Evolutionary conservation across 345 rosid genomes (phyloP), one percentile per base, ranked within the genome.

Genomic region (Eutrema japonicum): DNA sequence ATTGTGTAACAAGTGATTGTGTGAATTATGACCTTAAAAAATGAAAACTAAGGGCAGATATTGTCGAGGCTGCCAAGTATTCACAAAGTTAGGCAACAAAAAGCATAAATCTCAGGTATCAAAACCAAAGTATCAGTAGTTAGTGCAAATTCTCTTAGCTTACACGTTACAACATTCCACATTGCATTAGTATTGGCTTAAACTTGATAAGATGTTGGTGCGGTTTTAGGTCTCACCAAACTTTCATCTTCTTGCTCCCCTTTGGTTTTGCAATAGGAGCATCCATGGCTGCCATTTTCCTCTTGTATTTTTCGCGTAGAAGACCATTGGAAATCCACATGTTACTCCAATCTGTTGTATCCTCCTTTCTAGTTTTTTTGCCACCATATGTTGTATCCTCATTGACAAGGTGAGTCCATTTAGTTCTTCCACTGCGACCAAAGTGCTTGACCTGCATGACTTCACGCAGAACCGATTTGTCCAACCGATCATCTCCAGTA

Each of bases 161-260:
- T 18, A 18, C 22, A 1, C 22, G 8, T 8, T 9, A 35, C 22
- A 10, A 38, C 38, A 51, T 22, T 27, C 29, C 2, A 29, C 29
- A 8, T n/a, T 66, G 8, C 16, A 14, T 53, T 11, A 6, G 47
- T 67, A 26, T 50, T 66, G 27, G 37, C 5, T 37, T 3, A 5
- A 42, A 27, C 2, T 13, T 13, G 5, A 53, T 36, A 10, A 41
- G 16, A 54, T 54, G 33, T 29, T n/a, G 50, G 5, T 67, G 42
- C 27, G 41, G 63, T 18, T 73, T 73, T 54, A 73, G 51, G 64
- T 26, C 64, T 81, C 86, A 45, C 89, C 90, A 85, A 62, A 77
- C 90, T 77, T 88, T 88, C 79, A 88, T 73, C 79, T 82, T 89
- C 85, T 84, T 89, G 82, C 84, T 86, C 73, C 91, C 94, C 69